Conservation (phyloP, 2,329 filamentous ascomycete genomes). For the Metarhizium sp. region DNA sequence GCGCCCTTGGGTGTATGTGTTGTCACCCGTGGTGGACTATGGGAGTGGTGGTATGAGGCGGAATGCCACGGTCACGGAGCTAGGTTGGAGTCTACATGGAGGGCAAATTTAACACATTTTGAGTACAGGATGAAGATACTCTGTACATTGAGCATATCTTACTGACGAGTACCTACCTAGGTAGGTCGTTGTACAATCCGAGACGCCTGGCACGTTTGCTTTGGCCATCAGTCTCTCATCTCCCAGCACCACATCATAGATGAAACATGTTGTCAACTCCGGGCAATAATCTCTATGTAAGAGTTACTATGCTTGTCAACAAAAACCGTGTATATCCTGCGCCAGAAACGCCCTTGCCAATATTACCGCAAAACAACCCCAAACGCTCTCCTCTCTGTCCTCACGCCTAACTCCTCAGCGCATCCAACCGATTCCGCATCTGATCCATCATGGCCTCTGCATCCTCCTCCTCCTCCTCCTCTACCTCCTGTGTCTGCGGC, state of each 20-base stretch:
- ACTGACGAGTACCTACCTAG: no score
- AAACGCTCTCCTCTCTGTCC: neutral
- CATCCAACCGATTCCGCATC: constrained; percentile 87
- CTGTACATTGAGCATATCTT: no score
- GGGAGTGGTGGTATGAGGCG: no score
- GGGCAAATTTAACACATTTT: no score
- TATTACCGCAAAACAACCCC: neutral
- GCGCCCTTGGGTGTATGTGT: no score
- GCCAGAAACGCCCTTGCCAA: neutral
- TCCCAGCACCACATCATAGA: neutral
- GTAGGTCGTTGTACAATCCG: no score
- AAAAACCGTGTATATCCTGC: neutral
- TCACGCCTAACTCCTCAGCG: constrained; percentile 63
- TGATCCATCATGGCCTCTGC: constrained; percentile 85
- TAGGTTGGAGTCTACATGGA: no score
- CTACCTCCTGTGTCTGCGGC: constrained; percentile 35
- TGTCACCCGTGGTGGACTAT: no score
- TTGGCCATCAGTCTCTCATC: no score
- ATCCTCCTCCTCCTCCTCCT: constrained; percentile 67
- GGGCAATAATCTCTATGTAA: neutral
- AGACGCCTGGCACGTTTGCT: no score
- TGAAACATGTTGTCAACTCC: neutral
- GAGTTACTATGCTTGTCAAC: neutral
- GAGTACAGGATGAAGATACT: no score
- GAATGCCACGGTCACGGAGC: no score